These are phyloP conservation scores for Nothomitra cinnamomea DNA, from an alignment of 2,329 filamentous ascomycete genomes.

Conservation along the genomic window DNA sequence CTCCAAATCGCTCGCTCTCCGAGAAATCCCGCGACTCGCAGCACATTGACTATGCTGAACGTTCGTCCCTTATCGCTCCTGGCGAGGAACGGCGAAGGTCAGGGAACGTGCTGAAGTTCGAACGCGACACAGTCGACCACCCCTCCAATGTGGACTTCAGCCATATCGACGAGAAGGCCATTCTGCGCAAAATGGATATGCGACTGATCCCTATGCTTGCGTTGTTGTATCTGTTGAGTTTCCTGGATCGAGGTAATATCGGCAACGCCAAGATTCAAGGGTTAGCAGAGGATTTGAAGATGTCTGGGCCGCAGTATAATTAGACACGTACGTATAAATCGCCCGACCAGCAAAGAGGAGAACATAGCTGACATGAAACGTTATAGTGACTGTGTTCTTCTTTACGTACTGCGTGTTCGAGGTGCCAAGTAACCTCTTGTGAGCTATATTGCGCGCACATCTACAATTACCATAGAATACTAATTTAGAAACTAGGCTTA, in stretches of 20 bases:
- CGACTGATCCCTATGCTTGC: slow-evolving; percentile 56
- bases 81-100: too few species aligned
- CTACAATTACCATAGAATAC: slow-evolving; percentile 22
- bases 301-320: slow-evolving; percentile 43
- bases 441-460: slow-evolving; percentile 18
- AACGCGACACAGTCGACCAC: too few species aligned
- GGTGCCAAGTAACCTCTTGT: slow-evolving; percentile 38
- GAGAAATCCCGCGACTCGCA: too few species aligned
- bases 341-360: too few species aligned
- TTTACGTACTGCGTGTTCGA: slow-evolving; percentile 54
- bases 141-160: neutral
- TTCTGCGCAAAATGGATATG: slow-evolving; percentile 45
- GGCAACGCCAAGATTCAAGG: slow-evolving; percentile 57
- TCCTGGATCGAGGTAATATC: slow-evolving; percentile 56
- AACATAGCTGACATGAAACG: slow-evolving; percentile 3
- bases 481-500: slow-evolving; percentile 35
- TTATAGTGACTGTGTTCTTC: slow-evolving; percentile 48
- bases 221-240: slow-evolving; percentile 53
- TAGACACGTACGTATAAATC: slow-evolving; percentile 27
- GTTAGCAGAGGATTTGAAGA: slow-evolving; percentile 42
- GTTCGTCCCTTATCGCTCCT: too few species aligned
- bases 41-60: too few species aligned
- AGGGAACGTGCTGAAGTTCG: too few species aligned
- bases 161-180: slow-evolving; percentile 10
- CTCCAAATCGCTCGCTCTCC: too few species aligned